Evolutionary conservation across 2,329 filamentous ascomycete species (phyloP).

Genomic region (Apiospora malaysiana): DNA sequence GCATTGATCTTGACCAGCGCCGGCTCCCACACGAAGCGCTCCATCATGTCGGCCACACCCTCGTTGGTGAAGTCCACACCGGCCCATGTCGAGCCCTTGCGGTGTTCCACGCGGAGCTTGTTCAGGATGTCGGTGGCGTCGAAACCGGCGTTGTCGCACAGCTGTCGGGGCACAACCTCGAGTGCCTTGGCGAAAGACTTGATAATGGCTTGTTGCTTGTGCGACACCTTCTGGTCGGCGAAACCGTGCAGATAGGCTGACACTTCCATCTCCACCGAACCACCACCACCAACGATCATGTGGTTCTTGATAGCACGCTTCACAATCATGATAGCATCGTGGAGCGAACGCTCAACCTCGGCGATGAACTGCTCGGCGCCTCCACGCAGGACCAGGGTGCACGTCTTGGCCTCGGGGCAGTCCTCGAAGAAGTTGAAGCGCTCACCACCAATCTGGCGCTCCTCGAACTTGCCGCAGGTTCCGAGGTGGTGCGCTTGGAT

Average conservation of each 20-base stretch:
- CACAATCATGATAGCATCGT: slow-evolving; percentile 99
- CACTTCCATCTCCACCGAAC: slow-evolving; percentile 95
- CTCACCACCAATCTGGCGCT: slow-evolving; percentile 96
- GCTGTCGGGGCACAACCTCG: slow-evolving; percentile 93
- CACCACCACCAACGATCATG: slow-evolving; percentile 92
- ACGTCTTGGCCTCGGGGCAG: slow-evolving; percentile 94
- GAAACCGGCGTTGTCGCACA: slow-evolving; percentile 98
- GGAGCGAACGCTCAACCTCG: slow-evolving; percentile 94
- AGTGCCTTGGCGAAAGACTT: slow-evolving; percentile 97
- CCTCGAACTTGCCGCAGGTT: slow-evolving; percentile 88
- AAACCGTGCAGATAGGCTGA: slow-evolving; percentile 92
- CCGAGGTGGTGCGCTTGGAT: slow-evolving; percentile 89
- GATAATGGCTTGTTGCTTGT: slow-evolving; percentile 98
- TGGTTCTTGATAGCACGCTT: slow-evolving; percentile 97
- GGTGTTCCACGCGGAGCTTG: slow-evolving; percentile 92
- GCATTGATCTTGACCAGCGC: slow-evolving; percentile 96
- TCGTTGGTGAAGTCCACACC: slow-evolving; percentile 95
- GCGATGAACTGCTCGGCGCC: slow-evolving; percentile 99
- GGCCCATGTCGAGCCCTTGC: slow-evolving; percentile 90
- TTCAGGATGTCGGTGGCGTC: slow-evolving; percentile 98
- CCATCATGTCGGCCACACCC: slow-evolving; percentile 92
- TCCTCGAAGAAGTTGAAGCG: slow-evolving; percentile 99
- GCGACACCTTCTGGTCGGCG: slow-evolving; percentile 87
- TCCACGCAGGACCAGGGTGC: slow-evolving; percentile 91
- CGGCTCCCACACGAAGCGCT: slow-evolving; percentile 96